Evolutionary conservation across 176 grass and related monocot genomes (phyloP).

Genomic region (Luzula sylvatica): DNA sequence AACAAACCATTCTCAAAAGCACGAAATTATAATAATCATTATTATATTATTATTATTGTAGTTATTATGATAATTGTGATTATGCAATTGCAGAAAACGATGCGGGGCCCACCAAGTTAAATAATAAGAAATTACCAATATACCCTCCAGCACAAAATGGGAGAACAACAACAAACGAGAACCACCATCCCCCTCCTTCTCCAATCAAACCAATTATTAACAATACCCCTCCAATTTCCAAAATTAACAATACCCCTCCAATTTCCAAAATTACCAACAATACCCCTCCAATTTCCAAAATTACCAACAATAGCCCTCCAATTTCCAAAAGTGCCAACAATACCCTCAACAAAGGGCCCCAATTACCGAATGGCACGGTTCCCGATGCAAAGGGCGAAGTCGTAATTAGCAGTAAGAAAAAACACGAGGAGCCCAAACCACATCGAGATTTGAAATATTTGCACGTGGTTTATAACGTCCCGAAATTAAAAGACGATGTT

Average conservation of each 20-base stretch:
- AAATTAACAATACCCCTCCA: background rate
- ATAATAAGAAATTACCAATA: slow-evolving; percentile 16
- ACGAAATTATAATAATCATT: background rate
- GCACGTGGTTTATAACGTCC: slow-evolving; percentile 19
- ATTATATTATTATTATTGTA: background rate
- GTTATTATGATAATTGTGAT: background rate
- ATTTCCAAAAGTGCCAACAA: background rate
- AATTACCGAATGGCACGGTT: background rate
- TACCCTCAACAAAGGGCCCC: background rate
- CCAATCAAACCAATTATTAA: background rate
- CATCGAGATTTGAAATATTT: slow-evolving; percentile 20
- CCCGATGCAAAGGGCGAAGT: slow-evolving; percentile 2
- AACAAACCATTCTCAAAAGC: background rate
- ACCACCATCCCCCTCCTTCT: background rate
- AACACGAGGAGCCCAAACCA: background rate
- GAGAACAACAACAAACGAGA: slow-evolving; percentile 8
- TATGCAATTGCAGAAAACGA: slow-evolving; percentile 23
- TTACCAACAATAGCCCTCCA: background rate
- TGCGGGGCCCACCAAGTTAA: slow-evolving; percentile 17
- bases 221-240: background rate
- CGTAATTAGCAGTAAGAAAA: background rate
- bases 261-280: slow-evolving; percentile 1
- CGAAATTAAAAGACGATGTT: slow-evolving; percentile 15
- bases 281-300: background rate
- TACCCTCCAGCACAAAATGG: slow-evolving; percentile 14